Base-by-base conservation (phyloP, 768 basidiomycete genomes). In the Tremella yokohamensis region DNA sequence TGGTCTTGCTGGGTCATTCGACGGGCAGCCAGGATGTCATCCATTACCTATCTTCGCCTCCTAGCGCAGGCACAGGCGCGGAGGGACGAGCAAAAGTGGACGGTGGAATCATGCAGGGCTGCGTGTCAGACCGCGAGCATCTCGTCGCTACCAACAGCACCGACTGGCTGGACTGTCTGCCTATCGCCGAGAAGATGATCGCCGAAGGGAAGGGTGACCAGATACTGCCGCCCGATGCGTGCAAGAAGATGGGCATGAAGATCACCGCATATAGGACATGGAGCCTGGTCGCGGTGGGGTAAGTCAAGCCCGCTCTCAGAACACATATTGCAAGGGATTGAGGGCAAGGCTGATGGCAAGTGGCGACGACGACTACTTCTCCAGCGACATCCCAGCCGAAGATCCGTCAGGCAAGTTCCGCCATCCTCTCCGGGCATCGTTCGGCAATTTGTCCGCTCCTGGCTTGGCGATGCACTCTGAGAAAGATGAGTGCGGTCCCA, bases 321-420 rank as follows among this genome's bases (percentile, higher is more conserved):
- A 18, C n/a, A 16, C 22, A 22, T 16, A 45, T 45, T 8, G 42
- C 15, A 6, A 16, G 15, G 15, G n/a, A 22, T 45, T 8, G 15
- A 16, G 6, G 22, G n/a, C 42, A 8, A 6, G 22, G 22, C 42
- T 49, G 24, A 49, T n/a, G 16, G 8, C 9, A 9, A 76, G 75
- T 9, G 75, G 75, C 16, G 68, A 75, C 45, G 75, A 76, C 56
- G 75, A 76, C 50, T 75, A 69, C 54, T 76, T 76, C 62, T 73
- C 72, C n/a, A 50, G 60, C 8, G 73, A 75, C 51, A 49, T 76
- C n/a, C 69, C 72, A 4, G 7, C 49, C 6, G n/a, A 61, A 19
- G 29, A 18, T 19, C 56, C 58, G 8, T 34, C 50, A 38, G 45
- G 40, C 1, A n/a, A 13, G 24, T 61, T 59, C 58, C 54, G 56